phyloP scores from a whole-genome alignment of 331 rosid species.

The Quercus lobata region DNA sequence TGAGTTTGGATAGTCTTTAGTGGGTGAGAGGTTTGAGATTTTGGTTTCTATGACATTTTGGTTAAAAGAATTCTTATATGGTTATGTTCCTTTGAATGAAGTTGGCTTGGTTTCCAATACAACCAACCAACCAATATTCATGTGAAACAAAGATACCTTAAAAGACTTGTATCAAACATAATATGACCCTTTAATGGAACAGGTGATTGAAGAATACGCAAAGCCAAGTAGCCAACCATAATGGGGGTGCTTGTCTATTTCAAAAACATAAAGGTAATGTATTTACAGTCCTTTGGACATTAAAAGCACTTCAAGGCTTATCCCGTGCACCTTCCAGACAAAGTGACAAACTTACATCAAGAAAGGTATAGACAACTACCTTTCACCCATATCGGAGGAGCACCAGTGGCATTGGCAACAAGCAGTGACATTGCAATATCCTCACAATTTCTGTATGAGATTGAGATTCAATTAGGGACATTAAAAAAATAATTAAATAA shows the following conservation, averaged over 20 bases:
- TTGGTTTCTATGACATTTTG: neutral
- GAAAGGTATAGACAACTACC: conserved; percentile 27
- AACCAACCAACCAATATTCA: neutral
- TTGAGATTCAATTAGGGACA: conserved; percentile 4
- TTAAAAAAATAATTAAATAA: neutral
- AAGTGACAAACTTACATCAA: neutral
- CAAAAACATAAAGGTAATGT: neutral
- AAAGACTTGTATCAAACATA: neutral
- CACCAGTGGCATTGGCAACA: conserved; percentile 44
- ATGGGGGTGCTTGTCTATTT: neutral
- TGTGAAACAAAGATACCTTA: neutral
- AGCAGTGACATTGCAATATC: conserved; percentile 64
- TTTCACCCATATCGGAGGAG: conserved; percentile 64
- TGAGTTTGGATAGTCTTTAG: neutral
- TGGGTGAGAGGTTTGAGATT: neutral
- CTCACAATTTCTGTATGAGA: conserved; percentile 42
- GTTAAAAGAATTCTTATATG: neutral
- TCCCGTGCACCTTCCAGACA: neutral
- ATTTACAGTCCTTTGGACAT: neutral
- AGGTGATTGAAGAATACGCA: neutral
- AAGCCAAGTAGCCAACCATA: neutral
- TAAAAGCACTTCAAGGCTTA: neutral
- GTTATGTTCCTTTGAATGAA: neutral
- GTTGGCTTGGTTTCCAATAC: neutral
- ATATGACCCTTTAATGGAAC: neutral